Conservation (phyloP, 495 filamentous ascomycete genomes). For the Ramalina intermedia region DNA sequence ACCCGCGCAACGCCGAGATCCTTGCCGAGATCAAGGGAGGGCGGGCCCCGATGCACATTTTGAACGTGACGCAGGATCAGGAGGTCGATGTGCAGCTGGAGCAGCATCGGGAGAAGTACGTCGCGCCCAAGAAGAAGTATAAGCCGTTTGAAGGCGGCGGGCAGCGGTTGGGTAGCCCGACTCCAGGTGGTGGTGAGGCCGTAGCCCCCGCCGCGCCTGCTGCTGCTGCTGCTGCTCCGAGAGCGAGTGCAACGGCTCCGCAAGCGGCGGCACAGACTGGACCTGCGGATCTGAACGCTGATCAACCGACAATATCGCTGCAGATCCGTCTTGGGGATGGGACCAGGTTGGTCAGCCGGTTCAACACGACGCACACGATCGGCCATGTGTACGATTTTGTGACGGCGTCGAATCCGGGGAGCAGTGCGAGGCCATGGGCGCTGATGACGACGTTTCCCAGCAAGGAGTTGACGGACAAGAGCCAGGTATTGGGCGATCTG, state of each 20-base stretch:
- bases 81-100: constrained; percentile 83
- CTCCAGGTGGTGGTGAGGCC: constrained; percentile 38
- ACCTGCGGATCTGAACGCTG: constrained; percentile 50
- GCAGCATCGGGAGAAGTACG: constrained; percentile 64
- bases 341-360: constrained; percentile 68
- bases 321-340: constrained; percentile 88
- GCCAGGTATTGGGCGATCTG: constrained; percentile 54
- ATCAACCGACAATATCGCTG: constrained; percentile 61
- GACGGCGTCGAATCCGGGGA: constrained; percentile 44
- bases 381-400: constrained; percentile 86
- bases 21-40: constrained; percentile 76
- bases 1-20: constrained; percentile 69
- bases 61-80: constrained; percentile 76
- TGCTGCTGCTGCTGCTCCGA: constrained; percentile 21
- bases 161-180: constrained; percentile 81
- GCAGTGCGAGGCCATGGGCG: constrained; percentile 51
- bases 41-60: constrained; percentile 70
- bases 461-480: constrained; percentile 73
- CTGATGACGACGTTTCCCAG: constrained; percentile 93
- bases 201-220: constrained; percentile 17
- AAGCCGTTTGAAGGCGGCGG: constrained; percentile 75
- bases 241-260: constrained; percentile 19
- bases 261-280: constrained; percentile 20
- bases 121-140: constrained; percentile 67
- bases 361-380: constrained; percentile 84